Conservation (phyloP, 257 asterid genomes). For the Lycium barbarum region DNA sequence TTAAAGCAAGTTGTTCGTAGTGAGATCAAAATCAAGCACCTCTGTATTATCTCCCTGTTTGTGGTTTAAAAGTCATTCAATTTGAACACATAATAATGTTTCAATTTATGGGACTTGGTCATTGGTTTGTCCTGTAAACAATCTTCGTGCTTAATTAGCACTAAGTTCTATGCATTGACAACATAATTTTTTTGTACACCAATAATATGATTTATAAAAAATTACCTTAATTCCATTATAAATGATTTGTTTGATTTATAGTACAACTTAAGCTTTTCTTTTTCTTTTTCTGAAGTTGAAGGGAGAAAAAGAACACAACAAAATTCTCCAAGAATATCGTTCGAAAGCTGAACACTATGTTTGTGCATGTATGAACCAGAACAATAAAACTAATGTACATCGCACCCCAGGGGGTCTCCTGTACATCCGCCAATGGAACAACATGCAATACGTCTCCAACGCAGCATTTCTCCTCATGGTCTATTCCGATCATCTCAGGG, state of each 20-base stretch:
- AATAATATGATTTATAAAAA: background rate
- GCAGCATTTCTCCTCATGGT: constrained; percentile 59
- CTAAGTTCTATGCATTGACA: background rate
- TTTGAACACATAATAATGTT: background rate
- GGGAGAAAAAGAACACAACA: constrained; percentile 29
- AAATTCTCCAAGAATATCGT: constrained; percentile 55
- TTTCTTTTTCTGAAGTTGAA: constrained; percentile 38
- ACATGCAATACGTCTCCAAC: constrained; percentile 84
- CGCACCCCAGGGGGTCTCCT: constrained; percentile 87
- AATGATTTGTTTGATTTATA: background rate
- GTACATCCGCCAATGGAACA: constrained; percentile 90
- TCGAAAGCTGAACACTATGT: constrained; percentile 64
- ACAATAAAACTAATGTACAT: constrained; percentile 55
- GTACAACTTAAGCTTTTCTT: background rate
- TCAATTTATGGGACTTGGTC: background rate
- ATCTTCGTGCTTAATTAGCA: background rate
- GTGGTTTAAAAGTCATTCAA: background rate
- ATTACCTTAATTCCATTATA: background rate
- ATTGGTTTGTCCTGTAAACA: background rate
- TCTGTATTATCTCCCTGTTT: background rate
- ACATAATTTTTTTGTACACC: background rate
- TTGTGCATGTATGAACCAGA: constrained; percentile 67
- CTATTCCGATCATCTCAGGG: constrained; percentile 69
- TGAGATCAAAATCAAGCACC: background rate
- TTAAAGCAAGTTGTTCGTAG: background rate